Evolutionary conservation across 768 basidiomycete genomes (phyloP), one percentile per base, ranked within the genome.

Genomic region (Mycena floridula): DNA sequence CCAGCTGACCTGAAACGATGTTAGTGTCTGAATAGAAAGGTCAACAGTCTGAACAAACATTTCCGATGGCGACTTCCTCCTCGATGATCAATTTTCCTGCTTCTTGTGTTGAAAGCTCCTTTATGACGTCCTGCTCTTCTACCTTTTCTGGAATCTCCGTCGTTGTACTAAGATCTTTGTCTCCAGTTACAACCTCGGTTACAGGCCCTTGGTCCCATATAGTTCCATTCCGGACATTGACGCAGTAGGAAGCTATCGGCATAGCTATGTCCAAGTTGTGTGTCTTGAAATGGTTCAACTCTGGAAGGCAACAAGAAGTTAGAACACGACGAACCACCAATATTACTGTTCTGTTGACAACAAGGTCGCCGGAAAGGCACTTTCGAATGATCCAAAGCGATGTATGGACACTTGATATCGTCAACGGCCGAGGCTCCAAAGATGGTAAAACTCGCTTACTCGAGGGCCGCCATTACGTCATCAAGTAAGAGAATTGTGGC

Each of bases 31-130:
- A n/a, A n/a, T n/a, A n/a, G n/a, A n/a, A n/a, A n/a, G n/a, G 53
- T 50, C 62, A 45, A n/a, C 67, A 61, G 7, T 54, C 38, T 61
- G 69, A 70, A 30, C 70, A 66, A 16, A 76, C 67, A 47, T 67
- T 70, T 2, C 75, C 75, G 21, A 62, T 61, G 2, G 57, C 59
- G 21, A 73, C 61, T 46, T 76, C 75, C 50, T 77, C 75, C 0
- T 64, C 66, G 8, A 73, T 54, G 18, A 75, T 65, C 16, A 77
- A 61, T 51, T 74, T 72, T 1, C 74, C 74, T n/a, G n/a, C n/a
- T 16, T 58, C 59, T 45, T 39, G 51, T 18, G 54, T 46, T 25
- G 13, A 28, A 36, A 48, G 39, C 56, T 49, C 12, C 50, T 42
- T 22, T 46, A 47, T 3, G 51, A 46, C 26, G 57, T 48, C 44